Evolutionary conservation across 2,329 filamentous ascomycete species (phyloP).

Genomic region (Cladophialophora immunda): DNA sequence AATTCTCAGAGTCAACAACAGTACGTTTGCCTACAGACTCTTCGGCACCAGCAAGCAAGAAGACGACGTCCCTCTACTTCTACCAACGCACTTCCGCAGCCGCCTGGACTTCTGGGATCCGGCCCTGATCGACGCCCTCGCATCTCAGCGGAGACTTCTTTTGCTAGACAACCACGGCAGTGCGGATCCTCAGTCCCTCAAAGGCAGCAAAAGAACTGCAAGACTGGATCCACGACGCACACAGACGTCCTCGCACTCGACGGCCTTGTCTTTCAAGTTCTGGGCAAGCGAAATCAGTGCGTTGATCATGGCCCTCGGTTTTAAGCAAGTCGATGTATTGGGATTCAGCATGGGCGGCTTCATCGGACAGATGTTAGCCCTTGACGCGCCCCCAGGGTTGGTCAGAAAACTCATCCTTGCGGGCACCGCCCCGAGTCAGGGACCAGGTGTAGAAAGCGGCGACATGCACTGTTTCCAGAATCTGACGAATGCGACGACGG

Average conservation of each 20-base stretch:
- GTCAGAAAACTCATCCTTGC: conserved; percentile 55
- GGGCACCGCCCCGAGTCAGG: conserved; percentile 52
- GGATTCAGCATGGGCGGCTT: conserved; percentile 62
- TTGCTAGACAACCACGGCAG: conserved; percentile 58
- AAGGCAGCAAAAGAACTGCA: conserved; percentile 28
- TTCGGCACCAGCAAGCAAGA: background rate
- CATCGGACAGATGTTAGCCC: conserved; percentile 56
- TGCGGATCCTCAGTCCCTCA: conserved; percentile 46
- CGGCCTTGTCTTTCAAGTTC: conserved; percentile 24
- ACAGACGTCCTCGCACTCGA: background rate
- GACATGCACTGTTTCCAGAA: conserved; percentile 14
- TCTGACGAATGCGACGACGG: conserved; percentile 5
- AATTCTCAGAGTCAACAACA: conserved; percentile 5
- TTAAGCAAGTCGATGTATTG: conserved; percentile 54
- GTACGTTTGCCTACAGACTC: conserved; percentile 2
- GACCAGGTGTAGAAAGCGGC: conserved; percentile 3
- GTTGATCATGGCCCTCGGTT: conserved; percentile 43
- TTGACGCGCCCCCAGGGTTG: conserved; percentile 41
- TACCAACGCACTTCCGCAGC: conserved; percentile 42
- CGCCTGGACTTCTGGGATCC: conserved; percentile 48
- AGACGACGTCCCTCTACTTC: conserved; percentile 35
- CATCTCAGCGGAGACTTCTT: conserved; percentile 52
- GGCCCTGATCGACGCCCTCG: conserved; percentile 55
- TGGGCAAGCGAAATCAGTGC: conserved; percentile 44
- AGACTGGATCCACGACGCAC: background rate